These are phyloP conservation scores for Breynia disticha DNA, from an alignment of 441 rosid genomes.

Conservation along the genomic window DNA sequence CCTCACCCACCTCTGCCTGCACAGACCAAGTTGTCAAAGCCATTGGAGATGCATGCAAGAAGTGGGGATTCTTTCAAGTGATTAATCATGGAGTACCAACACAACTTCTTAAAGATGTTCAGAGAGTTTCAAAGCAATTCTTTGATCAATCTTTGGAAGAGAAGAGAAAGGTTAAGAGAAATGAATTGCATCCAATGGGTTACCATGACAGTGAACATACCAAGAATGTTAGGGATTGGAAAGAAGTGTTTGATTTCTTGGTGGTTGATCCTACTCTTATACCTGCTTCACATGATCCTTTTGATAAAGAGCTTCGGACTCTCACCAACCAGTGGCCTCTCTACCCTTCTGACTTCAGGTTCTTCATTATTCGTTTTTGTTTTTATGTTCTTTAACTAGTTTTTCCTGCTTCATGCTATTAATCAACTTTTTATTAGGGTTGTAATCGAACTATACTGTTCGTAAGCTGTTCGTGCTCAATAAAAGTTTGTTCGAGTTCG, in stretches of 20 bases:
- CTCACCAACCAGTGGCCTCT: conserved; percentile 69
- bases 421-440: too few relatives aligned
- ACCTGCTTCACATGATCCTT: conserved; percentile 40
- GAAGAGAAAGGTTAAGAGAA: conserved; percentile 51
- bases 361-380: too few relatives aligned
- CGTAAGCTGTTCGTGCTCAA: too few relatives aligned
- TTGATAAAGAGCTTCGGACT: conserved; percentile 38
- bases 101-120: conserved; percentile 35
- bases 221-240: conserved; percentile 60
- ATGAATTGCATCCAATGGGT: conserved; percentile 44
- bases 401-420: not conserved
- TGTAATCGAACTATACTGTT: too few relatives aligned
- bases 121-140: conserved; percentile 49
- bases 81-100: conserved; percentile 63
- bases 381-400: too few relatives aligned
- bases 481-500: too few relatives aligned
- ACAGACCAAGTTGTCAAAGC: conserved; percentile 23
- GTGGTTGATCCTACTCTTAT: conserved; percentile 49
- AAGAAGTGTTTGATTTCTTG: conserved; percentile 61
- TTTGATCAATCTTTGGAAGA: conserved; percentile 43
- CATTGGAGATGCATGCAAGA: conserved; percentile 55
- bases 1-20: conserved; percentile 11
- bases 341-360: conserved; percentile 47
- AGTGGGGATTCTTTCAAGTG: conserved; percentile 83
- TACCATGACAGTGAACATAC: conserved; percentile 67